Base-by-base conservation (phyloP, 2,329 filamentous ascomycete species). In the Onygenales sp. region DNA sequence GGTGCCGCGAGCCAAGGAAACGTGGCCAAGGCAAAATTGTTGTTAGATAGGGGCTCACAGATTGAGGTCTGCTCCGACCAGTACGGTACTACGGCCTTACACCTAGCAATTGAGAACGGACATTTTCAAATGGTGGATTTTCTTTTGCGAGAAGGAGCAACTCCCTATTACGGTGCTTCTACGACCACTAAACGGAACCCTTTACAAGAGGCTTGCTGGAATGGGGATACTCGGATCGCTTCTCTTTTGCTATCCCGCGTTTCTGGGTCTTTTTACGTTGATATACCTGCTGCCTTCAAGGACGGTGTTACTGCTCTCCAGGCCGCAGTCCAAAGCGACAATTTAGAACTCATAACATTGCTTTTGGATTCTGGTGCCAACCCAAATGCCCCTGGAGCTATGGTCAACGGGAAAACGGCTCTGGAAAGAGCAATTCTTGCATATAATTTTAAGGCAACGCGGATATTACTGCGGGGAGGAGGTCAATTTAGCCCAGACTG, bases 341-440 rank as follows among this genome's bases (percentile, higher is more conserved):
- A 57, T 43, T 9, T 52, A 7, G 43, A 48, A 17, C 43, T 54
- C n/a, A 41, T 33, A 10, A 7, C 49, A 32, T 35, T 55, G n/a
- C 54, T 59, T 33, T 43, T 59, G 13, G 39, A 52, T 3, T 21
- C 5, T 2, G 54, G 52, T 14, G 57, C 57, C 3, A 31, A 59
- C 43, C 44, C 56, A 11, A 57, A 60, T 33, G 57, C 54, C 14
- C 35, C 48, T 27, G 38, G 43, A 14, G 27, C 57, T 35, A 1
- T 31, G 2, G 8, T 31, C 10, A 17, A 36, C 21, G 51, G 58
- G 38, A 9, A 17, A 21, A 57, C 59, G 7, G 59, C 60, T 11
- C 55, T 63, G 7, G 58, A 63, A 51, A 52, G 42, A 17, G 59
- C 58, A 27, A 32, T 27, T 44, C 11, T 8, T 47, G 13, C 1